Base-by-base conservation (phyloP, 2,329 filamentous ascomycete genomes). In the Xylaria hypoxylon region DNA sequence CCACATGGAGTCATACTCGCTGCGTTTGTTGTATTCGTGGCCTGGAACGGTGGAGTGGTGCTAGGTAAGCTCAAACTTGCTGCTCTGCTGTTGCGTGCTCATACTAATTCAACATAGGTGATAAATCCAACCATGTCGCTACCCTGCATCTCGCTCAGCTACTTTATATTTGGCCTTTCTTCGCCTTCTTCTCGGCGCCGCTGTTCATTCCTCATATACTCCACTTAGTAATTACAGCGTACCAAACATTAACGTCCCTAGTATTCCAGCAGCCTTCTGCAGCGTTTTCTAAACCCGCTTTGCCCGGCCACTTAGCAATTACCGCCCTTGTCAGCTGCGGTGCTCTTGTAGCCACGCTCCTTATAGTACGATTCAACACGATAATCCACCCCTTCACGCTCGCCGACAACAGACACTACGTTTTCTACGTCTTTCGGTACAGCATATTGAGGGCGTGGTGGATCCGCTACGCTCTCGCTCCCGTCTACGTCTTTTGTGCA, bases 341-440 rank as follows among this genome's bases (percentile, higher is more conserved):
- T 1, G 80, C 80, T 2, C 52, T 83, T 0, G 61, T 75, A 6
- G 62, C 79, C 7, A 83, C 84, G 0, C 51, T 81, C 2, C 71
- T 76, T 13, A 77, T 89, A 22, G 89, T 97, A 26, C 87, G 88
- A 68, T 91, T 87, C 84, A 98, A 97, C 84, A 99, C 96, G 38
- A 91, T 97, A 69, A 87, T 98, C 48, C 96, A 99, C 76, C 95
- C 96, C 0, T 99, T 98, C 77, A 97, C 94, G 0, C 86, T 98
- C 0, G 96, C 96, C 38, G 96, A 99, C 79, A 99, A 99, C 79
- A 86, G 96, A 2, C 96, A 99, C 78, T 99, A 97, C 81, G 91
- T 97, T 78, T 99, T 99, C 79, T 99, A 99, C 80, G 84, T 97
- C 67, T 99, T 99, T 83, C 90, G 94, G 1, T 89, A 94, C 74